A percentile compares a stretch with the other conserved stretches of the same genome.
These are phyloP conservation scores for Microthyrium microscopicum DNA, from an alignment of 2,329 filamentous ascomycete species.

Conservation along the genomic window DNA sequence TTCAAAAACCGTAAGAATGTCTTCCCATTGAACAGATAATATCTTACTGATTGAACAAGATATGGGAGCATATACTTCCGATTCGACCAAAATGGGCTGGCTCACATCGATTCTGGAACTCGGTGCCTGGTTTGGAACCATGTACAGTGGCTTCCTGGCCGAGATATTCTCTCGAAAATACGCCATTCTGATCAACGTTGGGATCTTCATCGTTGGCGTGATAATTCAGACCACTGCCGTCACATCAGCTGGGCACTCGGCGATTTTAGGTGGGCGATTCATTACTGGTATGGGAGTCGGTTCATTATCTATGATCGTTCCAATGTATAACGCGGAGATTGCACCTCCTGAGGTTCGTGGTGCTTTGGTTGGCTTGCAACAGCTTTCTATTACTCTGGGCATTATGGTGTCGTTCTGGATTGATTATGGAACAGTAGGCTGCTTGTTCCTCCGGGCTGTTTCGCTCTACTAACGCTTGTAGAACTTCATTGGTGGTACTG, in stretches of 20 bases:
- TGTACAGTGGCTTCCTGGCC: slow-evolving; percentile 55
- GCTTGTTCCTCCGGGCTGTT: slow-evolving; percentile 9
- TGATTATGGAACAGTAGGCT: slow-evolving; percentile 30
- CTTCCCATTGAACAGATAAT: not conserved
- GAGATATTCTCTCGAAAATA: slow-evolving; percentile 54
- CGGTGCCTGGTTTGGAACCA: slow-evolving; percentile 58
- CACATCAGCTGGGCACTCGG: slow-evolving; percentile 32
- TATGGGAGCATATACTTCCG: slow-evolving; percentile 22
- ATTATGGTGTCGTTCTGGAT: slow-evolving; percentile 44
- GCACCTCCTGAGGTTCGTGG: slow-evolving; percentile 48
- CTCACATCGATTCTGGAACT: slow-evolving; percentile 52
- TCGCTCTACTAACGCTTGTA: slow-evolving; percentile 11
- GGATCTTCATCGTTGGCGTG: slow-evolving; percentile 54
- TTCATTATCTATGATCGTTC: slow-evolving; percentile 49
- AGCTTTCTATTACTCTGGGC: slow-evolving; percentile 44
- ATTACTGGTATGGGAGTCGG: slow-evolving; percentile 58
- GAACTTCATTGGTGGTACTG: slow-evolving; percentile 38
- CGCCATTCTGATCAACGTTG: slow-evolving; percentile 47
- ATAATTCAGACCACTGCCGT: slow-evolving; percentile 50
- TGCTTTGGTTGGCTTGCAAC: slow-evolving; percentile 47
- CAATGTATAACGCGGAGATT: slow-evolving; percentile 30
- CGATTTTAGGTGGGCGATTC: slow-evolving; percentile 55
- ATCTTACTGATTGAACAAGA: slow-evolving; percentile 14
- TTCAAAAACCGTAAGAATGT: slow-evolving; percentile 24
- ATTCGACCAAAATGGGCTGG: slow-evolving; percentile 29